These are phyloP conservation scores for Sphaerobolus stellatus DNA, from an alignment of 1,284 basidiomycete genomes.

Conservation along the genomic window DNA sequence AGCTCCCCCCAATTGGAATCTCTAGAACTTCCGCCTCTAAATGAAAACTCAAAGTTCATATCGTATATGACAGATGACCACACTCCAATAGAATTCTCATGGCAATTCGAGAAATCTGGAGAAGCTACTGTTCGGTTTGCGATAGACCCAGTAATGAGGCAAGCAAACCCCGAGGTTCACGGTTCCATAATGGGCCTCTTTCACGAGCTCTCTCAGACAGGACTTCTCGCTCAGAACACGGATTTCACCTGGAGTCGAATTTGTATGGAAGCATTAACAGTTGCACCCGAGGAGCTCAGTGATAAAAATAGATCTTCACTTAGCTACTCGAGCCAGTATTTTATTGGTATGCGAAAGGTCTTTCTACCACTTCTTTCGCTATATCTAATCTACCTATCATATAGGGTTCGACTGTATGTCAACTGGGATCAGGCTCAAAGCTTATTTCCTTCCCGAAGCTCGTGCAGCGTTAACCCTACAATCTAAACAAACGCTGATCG, in stretches of 20 bases:
- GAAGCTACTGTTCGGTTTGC: conserved; percentile 9
- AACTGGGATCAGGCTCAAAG: conserved; percentile 2
- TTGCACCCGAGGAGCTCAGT: neutral
- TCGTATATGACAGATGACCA: conserved; percentile 14
- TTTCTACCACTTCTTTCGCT: no score
- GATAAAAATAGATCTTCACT: neutral
- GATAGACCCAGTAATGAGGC: conserved; percentile 9
- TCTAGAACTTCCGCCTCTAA: no score
- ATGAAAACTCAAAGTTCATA: no score
- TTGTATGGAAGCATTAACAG: conserved; percentile 5
- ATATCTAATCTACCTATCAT: neutral
- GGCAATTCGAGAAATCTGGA: conserved; percentile 6
- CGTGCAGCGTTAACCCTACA: neutral
- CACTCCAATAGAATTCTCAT: conserved; percentile 9
- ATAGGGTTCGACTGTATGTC: conserved; percentile 7
- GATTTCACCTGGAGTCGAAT: conserved; percentile 7
- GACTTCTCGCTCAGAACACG: neutral
- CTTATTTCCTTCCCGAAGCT: conserved; percentile 10
- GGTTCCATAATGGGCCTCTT: conserved; percentile 1
- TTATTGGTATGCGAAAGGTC: conserved; percentile 10
- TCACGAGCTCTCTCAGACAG: neutral
- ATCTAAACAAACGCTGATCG: conserved; percentile 1
- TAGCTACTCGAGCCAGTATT: conserved; percentile 11
- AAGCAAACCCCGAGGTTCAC: neutral
- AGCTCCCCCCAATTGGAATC: no score